These are phyloP conservation scores for Astrephomene gubernaculifera DNA, from an alignment of 139 green algal species.

Conservation along the genomic window DNA sequence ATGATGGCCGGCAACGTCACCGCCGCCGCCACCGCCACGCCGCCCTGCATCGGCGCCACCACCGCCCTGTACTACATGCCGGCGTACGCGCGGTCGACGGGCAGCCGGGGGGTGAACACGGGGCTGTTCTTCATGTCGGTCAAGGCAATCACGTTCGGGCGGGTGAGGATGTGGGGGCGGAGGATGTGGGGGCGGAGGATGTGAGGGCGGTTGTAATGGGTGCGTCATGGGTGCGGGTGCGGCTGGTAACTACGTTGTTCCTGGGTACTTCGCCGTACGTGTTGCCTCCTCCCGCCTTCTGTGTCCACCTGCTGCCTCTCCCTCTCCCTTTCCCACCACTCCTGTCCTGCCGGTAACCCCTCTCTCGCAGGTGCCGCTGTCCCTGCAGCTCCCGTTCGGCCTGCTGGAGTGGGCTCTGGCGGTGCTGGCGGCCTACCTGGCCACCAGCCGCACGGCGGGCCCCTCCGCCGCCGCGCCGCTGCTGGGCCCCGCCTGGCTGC, in stretches of 20 bases:
- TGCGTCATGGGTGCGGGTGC: no score
- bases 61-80: conserved; percentile 34
- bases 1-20: conserved; percentile 32
- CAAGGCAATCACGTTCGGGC: background rate
- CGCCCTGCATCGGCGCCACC: conserved; percentile 13
- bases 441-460: conserved; percentile 8
- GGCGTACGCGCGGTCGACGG: background rate
- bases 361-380: conserved; percentile 20
- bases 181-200: background rate
- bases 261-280: no score
- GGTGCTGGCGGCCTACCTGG: background rate
- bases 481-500: conserved; percentile 4
- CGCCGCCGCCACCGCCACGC: background rate
- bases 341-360: no score
- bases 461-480: background rate
- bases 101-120: background rate
- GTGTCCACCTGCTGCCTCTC: no score
- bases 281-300: no score
- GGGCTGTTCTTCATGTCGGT: conserved; percentile 1
- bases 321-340: no score
- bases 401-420: conserved; percentile 25
- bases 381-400: background rate
- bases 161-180: background rate
- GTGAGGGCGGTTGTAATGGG: no score
- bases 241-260: no score